phyloP scores from a whole-genome alignment of 2,329 filamentous ascomycete species.

The Purpureocillium takamizusanense region DNA sequence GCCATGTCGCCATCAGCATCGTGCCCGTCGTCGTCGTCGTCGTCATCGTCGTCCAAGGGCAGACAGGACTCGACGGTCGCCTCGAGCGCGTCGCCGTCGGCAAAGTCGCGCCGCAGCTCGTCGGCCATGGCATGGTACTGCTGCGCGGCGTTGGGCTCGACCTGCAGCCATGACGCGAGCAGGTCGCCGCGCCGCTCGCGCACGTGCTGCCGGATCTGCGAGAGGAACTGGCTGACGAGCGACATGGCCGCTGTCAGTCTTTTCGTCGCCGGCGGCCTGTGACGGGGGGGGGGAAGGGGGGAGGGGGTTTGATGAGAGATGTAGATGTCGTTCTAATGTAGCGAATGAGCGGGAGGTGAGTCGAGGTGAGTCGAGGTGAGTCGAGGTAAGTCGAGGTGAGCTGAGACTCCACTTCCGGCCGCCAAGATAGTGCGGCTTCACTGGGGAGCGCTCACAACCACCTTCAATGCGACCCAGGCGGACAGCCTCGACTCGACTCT shows the following conservation, averaged over 20 bases:
- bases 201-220: conserved; percentile 48
- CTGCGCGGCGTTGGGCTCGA: conserved; percentile 61
- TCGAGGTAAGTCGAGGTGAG: too few relatives aligned
- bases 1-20: conserved; percentile 45
- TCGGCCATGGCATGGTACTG: conserved; percentile 59
- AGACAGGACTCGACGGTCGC: conserved; percentile 54
- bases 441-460: too few relatives aligned
- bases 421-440: too few relatives aligned
- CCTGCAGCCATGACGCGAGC: conserved; percentile 61
- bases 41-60: conserved; percentile 35
- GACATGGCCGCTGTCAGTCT: conserved; percentile 50
- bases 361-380: too few relatives aligned
- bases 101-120: conserved; percentile 55
- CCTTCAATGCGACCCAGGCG: too few relatives aligned
- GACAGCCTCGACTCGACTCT: too few relatives aligned
- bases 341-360: too few relatives aligned
- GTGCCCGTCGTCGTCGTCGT: too few relatives aligned
- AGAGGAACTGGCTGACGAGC: conserved; percentile 59
- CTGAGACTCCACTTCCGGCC: too few relatives aligned
- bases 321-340: too few relatives aligned
- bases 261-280: too few relatives aligned
- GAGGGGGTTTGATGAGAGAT: not conserved
- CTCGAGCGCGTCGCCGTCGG: conserved; percentile 43
- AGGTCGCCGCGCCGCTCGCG: conserved; percentile 52
- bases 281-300: conserved; percentile 1